Evolutionary conservation across 257 asterid species (phyloP).

Genomic region (Solanum chaucha): DNA sequence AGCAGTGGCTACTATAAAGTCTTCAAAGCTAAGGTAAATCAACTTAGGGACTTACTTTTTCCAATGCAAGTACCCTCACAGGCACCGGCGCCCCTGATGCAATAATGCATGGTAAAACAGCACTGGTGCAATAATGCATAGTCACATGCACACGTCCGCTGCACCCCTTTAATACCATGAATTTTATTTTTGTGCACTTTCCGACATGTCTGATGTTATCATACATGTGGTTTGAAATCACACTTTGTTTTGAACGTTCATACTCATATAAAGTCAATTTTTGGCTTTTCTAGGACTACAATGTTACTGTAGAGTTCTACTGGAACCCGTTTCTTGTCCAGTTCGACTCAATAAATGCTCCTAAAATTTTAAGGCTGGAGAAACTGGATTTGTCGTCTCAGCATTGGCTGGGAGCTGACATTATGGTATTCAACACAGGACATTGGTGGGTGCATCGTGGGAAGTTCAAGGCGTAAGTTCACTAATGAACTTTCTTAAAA

Average conservation of each 20-base stretch:
- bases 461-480: slow-evolving; percentile 10
- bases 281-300: not conserved
- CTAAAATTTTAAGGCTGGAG: slow-evolving; percentile 3
- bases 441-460: slow-evolving; percentile 13
- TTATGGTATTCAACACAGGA: slow-evolving; percentile 14
- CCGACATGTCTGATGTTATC: not conserved
- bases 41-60: not conserved
- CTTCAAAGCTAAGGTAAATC: slow-evolving; percentile 14
- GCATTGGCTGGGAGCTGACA: slow-evolving; percentile 6
- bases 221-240: not conserved
- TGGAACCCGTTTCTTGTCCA: slow-evolving; percentile 14
- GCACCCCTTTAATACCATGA: not conserved
- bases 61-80: not conserved
- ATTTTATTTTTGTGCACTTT: not conserved
- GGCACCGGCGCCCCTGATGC: not conserved
- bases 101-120: not conserved
- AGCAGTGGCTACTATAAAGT: slow-evolving; percentile 4
- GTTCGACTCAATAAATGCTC: not conserved
- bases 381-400: not conserved
- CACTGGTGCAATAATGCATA: not conserved
- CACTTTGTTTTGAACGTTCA: not conserved
- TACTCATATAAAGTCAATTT: not conserved
- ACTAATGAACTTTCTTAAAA: not conserved
- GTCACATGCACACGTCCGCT: not conserved
- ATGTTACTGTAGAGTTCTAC: slow-evolving; percentile 6